These are phyloP conservation scores for Linnemannia zychae DNA, from an alignment of 192 early-diverging fungal species.

Conservation along the genomic window DNA sequence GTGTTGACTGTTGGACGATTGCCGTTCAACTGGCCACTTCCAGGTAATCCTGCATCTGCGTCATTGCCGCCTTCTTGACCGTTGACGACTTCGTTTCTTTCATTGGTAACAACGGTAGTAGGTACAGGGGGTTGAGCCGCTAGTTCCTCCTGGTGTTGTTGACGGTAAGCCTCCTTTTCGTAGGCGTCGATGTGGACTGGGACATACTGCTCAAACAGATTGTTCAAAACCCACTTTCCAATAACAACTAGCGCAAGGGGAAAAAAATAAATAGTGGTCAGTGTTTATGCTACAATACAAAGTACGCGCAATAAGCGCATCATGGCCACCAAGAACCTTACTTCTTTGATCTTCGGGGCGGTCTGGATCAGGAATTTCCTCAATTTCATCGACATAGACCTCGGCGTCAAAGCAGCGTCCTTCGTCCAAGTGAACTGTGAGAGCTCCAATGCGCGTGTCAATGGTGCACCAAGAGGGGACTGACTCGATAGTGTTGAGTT, in stretches of 20 bases:
- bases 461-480: constrained; percentile 94
- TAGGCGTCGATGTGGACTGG: constrained; percentile 63
- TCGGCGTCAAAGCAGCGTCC: constrained; percentile 87
- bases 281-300: neutral
- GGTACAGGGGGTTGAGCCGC: constrained; percentile 13
- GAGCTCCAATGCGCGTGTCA: constrained; percentile 89
- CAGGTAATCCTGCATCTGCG: constrained; percentile 10
- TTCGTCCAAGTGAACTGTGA: constrained; percentile 92
- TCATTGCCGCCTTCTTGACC: neutral
- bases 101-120: constrained; percentile 39
- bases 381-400: constrained; percentile 89
- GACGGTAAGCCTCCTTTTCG: constrained; percentile 56
- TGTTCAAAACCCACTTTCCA: constrained; percentile 86
- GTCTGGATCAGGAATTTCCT: constrained; percentile 59
- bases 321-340: constrained; percentile 57
- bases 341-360: constrained; percentile 80
- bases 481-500: constrained; percentile 77
- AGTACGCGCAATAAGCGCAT: constrained; percentile 58
- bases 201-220: constrained; percentile 76
- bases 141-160: constrained; percentile 48
- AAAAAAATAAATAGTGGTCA: constrained; percentile 1
- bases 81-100: constrained; percentile 38
- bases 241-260: constrained; percentile 72
- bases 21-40: neutral
- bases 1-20: constrained; percentile 45